Evolutionary conservation across 768 basidiomycete genomes (phyloP).

Genomic region (Termitomyces eurrhizus): DNA sequence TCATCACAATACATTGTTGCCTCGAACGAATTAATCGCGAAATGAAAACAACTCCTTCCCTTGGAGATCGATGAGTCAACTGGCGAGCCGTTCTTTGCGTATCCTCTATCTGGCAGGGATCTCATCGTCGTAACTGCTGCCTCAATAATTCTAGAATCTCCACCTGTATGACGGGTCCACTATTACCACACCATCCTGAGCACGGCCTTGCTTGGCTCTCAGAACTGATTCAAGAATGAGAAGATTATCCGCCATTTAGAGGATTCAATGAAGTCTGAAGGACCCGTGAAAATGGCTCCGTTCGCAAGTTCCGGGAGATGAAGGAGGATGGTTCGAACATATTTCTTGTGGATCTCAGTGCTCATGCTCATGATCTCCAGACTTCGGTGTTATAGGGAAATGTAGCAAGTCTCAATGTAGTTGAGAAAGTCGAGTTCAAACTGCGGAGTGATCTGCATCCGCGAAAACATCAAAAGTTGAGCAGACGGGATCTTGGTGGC

Average conservation of each 20-base stretch:
- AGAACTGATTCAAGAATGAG: slow-evolving; percentile 19
- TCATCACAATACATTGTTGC: too few species aligned
- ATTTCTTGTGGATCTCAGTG: slow-evolving; percentile 29
- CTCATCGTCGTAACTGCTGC: slow-evolving; percentile 35
- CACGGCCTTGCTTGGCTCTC: slow-evolving; percentile 19
- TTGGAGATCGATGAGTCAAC: slow-evolving; percentile 30
- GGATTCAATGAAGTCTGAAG: not conserved
- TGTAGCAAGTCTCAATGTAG: slow-evolving; percentile 10
- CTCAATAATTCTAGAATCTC: slow-evolving; percentile 37
- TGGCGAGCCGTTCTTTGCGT: slow-evolving; percentile 47
- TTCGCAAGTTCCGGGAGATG: slow-evolving; percentile 40
- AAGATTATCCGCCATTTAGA: slow-evolving; percentile 20
- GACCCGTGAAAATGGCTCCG: slow-evolving; percentile 23
- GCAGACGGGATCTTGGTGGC: slow-evolving; percentile 5
- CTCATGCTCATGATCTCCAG: slow-evolving; percentile 16
- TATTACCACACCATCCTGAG: slow-evolving; percentile 36
- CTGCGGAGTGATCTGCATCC: not conserved
- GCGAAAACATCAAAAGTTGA: slow-evolving; percentile 8
- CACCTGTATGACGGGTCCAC: slow-evolving; percentile 32
- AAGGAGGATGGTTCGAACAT: slow-evolving; percentile 23
- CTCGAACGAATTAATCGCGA: too few species aligned
- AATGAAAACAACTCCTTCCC: not conserved
- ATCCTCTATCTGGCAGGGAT: slow-evolving; percentile 36
- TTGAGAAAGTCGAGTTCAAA: slow-evolving; percentile 12
- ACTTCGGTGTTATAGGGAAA: slow-evolving; percentile 12